Evolutionary conservation across 306 rosid genomes (phyloP).

Genomic region (Carpinus viminea): DNA sequence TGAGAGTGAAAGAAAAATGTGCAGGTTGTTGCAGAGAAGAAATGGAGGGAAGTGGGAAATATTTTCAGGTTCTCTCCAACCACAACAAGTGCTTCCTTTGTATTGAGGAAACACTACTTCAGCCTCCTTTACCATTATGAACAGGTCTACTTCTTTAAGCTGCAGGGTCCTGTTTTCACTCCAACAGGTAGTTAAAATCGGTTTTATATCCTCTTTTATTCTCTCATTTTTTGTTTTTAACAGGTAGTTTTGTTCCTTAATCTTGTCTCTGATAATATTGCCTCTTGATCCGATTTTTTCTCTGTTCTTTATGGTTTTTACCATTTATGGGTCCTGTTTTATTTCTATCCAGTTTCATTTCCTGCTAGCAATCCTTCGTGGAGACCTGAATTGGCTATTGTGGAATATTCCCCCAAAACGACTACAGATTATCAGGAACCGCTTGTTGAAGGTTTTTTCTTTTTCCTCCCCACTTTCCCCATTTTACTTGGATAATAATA

Average conservation of each 20-base stretch:
- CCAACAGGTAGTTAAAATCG: slow-evolving; percentile 50
- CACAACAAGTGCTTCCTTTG: slow-evolving; percentile 93
- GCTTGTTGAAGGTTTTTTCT: slow-evolving; percentile 46
- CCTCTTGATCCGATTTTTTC: background rate
- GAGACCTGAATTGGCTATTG: slow-evolving; percentile 70
- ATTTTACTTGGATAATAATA: background rate
- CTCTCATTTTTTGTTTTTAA: background rate
- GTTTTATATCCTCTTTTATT: background rate
- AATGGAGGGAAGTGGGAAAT: slow-evolving; percentile 98
- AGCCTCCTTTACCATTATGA: slow-evolving; percentile 87
- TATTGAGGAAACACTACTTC: slow-evolving; percentile 76
- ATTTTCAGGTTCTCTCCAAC: slow-evolving; percentile 81
- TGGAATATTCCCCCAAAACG: slow-evolving; percentile 65
- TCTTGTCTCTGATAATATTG: background rate
- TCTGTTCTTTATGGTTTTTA: background rate
- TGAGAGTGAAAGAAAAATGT: background rate
- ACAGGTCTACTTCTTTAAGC: slow-evolving; percentile 74
- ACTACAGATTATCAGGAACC: slow-evolving; percentile 32
- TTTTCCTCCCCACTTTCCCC: background rate
- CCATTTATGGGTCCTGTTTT: background rate
- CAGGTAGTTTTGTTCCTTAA: background rate
- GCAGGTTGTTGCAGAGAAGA: slow-evolving; percentile 94
- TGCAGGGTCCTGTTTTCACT: slow-evolving; percentile 57
- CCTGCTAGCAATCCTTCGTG: slow-evolving; percentile 51
- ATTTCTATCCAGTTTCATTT: slow-evolving; percentile 44